Conservation (phyloP, 2,329 filamentous ascomycete species). For the Plectosphaerella plurivora region DNA sequence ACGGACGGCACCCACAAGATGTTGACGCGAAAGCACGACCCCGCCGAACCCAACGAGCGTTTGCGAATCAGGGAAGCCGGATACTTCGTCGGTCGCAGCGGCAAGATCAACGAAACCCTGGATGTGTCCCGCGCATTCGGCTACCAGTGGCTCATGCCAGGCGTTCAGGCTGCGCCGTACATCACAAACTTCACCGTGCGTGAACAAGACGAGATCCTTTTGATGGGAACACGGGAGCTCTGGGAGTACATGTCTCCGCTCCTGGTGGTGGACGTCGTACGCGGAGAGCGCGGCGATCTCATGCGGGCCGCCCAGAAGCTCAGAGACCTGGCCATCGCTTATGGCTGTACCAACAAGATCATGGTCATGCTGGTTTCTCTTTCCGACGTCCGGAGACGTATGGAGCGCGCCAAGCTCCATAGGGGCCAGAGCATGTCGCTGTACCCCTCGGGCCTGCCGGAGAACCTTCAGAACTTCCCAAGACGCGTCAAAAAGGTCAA, state of each 20-base stretch:
- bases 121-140: constrained; percentile 94
- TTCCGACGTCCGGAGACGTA: constrained; percentile 78
- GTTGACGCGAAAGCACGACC: constrained; percentile 88
- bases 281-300: constrained; percentile 79
- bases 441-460: constrained; percentile 68
- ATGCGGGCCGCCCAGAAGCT: constrained; percentile 96
- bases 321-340: constrained; percentile 90
- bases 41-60: constrained; percentile 78
- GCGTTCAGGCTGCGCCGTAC: constrained; percentile 86
- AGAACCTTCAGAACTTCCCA: constrained; percentile 61
- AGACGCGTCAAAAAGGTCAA: constrained; percentile 63
- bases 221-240: constrained; percentile 86
- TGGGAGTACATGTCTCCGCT: constrained; percentile 94
- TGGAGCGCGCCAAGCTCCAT: constrained; percentile 66
- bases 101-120: constrained; percentile 85
- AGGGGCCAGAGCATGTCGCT: constrained; percentile 82
- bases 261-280: constrained; percentile 85
- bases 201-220: constrained; percentile 88
- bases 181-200: constrained; percentile 73
- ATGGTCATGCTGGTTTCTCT: constrained; percentile 99
- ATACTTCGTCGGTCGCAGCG: constrained; percentile 92
- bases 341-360: constrained; percentile 88
- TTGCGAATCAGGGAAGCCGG: constrained; percentile 90
- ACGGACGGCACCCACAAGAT: constrained; percentile 80
- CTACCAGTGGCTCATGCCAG: constrained; percentile 87